A percentile compares a stretch with the other conserved stretches of the same genome.
phyloP scores from a whole-genome alignment of 306 rosid genomes.

The Citrullus colocynthis region DNA sequence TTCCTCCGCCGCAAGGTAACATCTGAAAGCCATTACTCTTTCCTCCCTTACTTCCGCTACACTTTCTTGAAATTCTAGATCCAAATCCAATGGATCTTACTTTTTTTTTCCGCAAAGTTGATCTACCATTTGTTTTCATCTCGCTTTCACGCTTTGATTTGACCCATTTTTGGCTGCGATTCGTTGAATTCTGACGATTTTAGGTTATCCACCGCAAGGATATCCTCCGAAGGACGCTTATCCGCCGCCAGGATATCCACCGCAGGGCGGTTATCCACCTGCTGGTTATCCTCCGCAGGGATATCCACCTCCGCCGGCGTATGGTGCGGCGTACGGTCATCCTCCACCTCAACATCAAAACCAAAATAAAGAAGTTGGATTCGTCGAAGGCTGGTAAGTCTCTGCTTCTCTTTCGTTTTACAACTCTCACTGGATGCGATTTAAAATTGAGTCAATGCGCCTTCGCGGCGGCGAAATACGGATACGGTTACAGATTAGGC shows the following conservation, averaged over 20 bases:
- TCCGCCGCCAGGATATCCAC: slow-evolving; percentile 67
- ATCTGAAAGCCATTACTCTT: not conserved
- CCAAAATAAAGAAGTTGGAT: slow-evolving; percentile 21
- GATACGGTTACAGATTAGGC: not conserved
- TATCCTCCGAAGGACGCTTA: slow-evolving; percentile 67
- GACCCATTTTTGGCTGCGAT: not conserved
- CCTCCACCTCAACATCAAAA: slow-evolving; percentile 48
- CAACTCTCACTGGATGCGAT: not conserved
- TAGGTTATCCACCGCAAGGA: slow-evolving; percentile 79
- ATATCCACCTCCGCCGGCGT: slow-evolving; percentile 41
- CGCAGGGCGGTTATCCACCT: slow-evolving; percentile 39
- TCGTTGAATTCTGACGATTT: not conserved
- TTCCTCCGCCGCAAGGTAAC: slow-evolving; percentile 83
- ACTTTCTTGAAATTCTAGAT: slow-evolving; percentile 2
- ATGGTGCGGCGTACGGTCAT: slow-evolving; percentile 73
- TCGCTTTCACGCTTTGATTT: not conserved
- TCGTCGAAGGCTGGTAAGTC: slow-evolving; percentile 67
- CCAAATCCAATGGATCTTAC: not conserved
- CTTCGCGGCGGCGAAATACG: not conserved
- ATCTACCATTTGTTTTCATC: no score
- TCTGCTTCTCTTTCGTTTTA: not conserved
- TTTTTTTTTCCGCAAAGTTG: not conserved
- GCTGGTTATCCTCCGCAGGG: slow-evolving; percentile 48
- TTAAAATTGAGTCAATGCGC: not conserved
- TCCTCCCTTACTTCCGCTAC: no score